Percentiles rank a stretch among this genome's conserved stretches.
Conservation (phyloP, 208 protist genomes). For the Wallacemonas sp. region DNA sequence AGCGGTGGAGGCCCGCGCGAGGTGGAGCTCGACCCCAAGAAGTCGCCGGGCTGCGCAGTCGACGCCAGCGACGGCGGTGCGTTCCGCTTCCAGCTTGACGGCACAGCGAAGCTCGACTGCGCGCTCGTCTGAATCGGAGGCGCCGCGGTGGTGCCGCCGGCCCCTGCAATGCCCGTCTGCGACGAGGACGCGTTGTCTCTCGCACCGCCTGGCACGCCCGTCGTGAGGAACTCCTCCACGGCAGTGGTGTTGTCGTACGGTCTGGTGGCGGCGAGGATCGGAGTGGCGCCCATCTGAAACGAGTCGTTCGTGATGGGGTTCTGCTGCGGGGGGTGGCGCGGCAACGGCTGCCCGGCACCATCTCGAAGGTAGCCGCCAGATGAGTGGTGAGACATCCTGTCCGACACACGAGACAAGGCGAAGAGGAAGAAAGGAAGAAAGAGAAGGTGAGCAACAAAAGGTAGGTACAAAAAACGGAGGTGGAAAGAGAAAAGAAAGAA, state of each 20-base stretch:
- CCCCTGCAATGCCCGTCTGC: background rate
- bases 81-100: constrained; percentile 6
- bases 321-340: background rate
- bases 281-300: constrained; percentile 26
- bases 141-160: background rate
- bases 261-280: constrained; percentile 32
- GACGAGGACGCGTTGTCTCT: background rate
- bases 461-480: background rate
- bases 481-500: background rate
- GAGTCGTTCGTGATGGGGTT: constrained; percentile 32
- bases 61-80: constrained; percentile 4
- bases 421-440: background rate
- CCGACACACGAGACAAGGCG: background rate
- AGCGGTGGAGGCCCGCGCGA: background rate
- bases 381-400: no score
- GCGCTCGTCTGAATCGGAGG: constrained; percentile 12
- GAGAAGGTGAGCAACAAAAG: background rate
- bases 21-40: background rate
- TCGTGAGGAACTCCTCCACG: constrained; percentile 41
- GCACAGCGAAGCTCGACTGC: constrained; percentile 28
- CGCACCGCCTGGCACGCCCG: background rate
- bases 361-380: no score
- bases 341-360: background rate
- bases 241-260: constrained; percentile 25
- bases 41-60: background rate